phyloP scores from a whole-genome alignment of 2,329 filamentous ascomycete genomes.

The Aspergillus clavatus region DNA sequence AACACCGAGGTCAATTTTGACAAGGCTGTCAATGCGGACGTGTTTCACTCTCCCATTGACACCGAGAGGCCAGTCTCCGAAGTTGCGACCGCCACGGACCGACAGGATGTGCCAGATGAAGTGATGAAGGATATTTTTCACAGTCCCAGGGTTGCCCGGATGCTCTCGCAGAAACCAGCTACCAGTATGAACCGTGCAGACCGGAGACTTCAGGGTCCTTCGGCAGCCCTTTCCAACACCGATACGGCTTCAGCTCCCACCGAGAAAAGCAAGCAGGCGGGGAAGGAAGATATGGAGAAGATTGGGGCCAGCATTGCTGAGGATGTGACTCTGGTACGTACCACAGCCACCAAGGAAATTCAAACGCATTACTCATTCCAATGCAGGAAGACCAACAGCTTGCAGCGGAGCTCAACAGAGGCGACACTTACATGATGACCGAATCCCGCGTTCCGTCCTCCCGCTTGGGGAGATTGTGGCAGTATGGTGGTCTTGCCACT shows the following conservation, averaged over 20 bases:
- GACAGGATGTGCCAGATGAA: conserved; percentile 52
- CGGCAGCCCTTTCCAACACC: not conserved
- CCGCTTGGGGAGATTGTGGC: conserved; percentile 82
- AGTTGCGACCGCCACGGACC: conserved; percentile 22
- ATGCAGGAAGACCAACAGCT: conserved; percentile 13
- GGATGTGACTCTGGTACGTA: conserved; percentile 5
- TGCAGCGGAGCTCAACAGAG: conserved; percentile 21
- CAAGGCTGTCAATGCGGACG: conserved; percentile 51
- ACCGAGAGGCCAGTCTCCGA: conserved; percentile 11
- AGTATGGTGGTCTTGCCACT: conserved; percentile 87
- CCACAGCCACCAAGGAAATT: not conserved
- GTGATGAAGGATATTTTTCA: conserved; percentile 60
- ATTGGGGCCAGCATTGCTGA: conserved; percentile 16
- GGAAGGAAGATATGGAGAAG: conserved; percentile 38
- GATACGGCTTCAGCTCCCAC: not conserved
- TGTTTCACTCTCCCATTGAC: conserved; percentile 43
- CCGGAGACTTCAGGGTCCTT: not conserved
- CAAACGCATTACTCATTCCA: conserved; percentile 10
- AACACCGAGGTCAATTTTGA: conserved; percentile 41
- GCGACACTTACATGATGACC: conserved; percentile 61
- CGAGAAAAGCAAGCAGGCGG: conserved; percentile 8
- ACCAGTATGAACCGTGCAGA: conserved; percentile 6
- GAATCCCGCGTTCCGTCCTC: conserved; percentile 90
- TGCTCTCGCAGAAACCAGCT: conserved; percentile 47
- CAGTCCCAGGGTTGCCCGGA: conserved; percentile 53